Evolutionary conservation across 805 yeast species (phyloP), one percentile per base, ranked within the genome.

Genomic region (Ogataea paraovalis): DNA sequence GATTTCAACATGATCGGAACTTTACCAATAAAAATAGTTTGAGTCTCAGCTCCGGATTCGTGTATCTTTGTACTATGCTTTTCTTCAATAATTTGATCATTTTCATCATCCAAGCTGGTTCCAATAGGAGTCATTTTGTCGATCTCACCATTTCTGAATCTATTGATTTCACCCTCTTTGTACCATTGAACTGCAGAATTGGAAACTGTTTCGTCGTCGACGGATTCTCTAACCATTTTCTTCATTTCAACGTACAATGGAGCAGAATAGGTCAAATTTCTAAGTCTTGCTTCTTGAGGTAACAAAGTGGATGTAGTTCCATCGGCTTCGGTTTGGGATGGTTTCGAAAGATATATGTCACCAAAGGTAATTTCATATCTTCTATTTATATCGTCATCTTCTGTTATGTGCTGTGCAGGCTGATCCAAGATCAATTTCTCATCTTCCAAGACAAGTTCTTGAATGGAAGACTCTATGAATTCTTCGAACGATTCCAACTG

Each of bases 271-370:
- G 99, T 94, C 71, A 94, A 76, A 66, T 94, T 94, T 71, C 99
- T 83, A 55, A 94, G 76, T 60, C 99, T 80, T 7, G 99, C 98
- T 68, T 94, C 99, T 70, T 95, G 99, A 10, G 99, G 99, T 64
- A 87, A 87, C 83, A 94, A 82, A 13, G 96, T 95, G 62, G 90
- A 92, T n/a, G 98, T 92, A n/a, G 96, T 90, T 73, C 99, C 99
- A 72, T 94, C 99, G 16, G 98, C 96, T 73, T 94, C 99, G 19
- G 98, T 95, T 80, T 94, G 96, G 42, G 96, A 89, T 41, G 99
- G 99, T 61, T 91, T 87, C 22, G 98, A 90, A 57, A 94, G 82
- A 69, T 87, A 94, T 61, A 95, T 94, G 67, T 92, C 95, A 55
- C 99, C 99, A 70, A 94, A 94, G n/a, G 91, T 83, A 65, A 94